Evolutionary conservation across 352 stramenopile genomes (phyloP), one percentile per base, ranked within the genome.

Genomic region (Globisporangium camurandrum): DNA sequence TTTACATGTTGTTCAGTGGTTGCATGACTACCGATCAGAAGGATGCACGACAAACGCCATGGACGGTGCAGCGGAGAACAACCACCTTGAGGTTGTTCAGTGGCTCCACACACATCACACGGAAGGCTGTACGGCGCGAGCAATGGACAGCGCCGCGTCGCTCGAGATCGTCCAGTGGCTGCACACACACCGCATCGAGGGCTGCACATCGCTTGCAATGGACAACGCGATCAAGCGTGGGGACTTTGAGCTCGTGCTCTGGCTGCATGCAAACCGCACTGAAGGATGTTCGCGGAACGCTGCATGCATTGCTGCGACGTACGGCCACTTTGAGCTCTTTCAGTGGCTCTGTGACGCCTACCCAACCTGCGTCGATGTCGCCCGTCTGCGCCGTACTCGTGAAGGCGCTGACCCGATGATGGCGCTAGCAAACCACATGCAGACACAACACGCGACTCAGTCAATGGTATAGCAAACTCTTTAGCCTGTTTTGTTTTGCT

Each of bases 191-290:
- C 27, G 38, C 5, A 14, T 2, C 11, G 48, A 54, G 19, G 48
- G 48, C 22, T 54, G 48, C 16, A 54, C 48, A 33, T 2, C 24
- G 5, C 19, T 22, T 3, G 39, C 49, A 5, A 55, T 55, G 28
- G 27, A 48, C 27, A 46, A 47, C 24, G 49, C 39, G 3, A 30
- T 33, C 1, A 33, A 19, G 2, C 30, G 39, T 7, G 39, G 49
- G 2, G 38, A 49, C 39, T 42, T 55, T 27, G 49, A 48, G 39
- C 40, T 42, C 20, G 39, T 49, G 49, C 27, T 43, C 19, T 49
- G 34, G 33, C 39, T 55, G 1, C 28, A 49, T 9, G n/a, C 10
- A 8, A 26, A 55, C 14, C 30, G 30, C 10, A 47, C 7, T 16
- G 39, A 43, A 49, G 49, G 49, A 1, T 44, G 49, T 17, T 36